Evolutionary conservation across 2,329 filamentous ascomycete species (phyloP), one percentile per base, ranked within the genome.

Genomic region (Pestalotiopsis fici): DNA sequence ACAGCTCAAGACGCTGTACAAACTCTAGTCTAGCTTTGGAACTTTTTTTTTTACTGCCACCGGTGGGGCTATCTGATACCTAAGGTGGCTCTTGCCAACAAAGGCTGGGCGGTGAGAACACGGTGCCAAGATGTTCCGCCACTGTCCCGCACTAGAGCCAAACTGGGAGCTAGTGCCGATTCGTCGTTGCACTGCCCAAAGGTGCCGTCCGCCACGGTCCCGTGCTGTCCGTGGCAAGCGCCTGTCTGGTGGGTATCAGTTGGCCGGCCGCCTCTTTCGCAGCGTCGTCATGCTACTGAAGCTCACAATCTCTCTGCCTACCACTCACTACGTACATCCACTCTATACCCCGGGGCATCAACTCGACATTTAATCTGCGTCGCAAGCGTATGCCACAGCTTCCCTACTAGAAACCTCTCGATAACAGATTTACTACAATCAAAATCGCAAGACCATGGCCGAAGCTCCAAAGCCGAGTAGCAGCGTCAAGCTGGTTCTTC

Each of bases 401-500:
- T n/a, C 18, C 21, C 23, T 18, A 28, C n/a, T 3, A 23, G n/a
- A 25, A 11, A 12, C 12, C 28, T 23, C 59, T 61, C n/a, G 3
- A 18, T 1, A 61, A 15, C 15, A 18, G 9, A 27, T 13, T 35
- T 50, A 21, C 35, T 6, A 63, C 13, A n/a, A 43, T 11, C 4
- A 28, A 25, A 65, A 59, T 61, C 35, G 68, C 69, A 73, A 73
- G 66, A 95, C 95, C 93, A 89, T 91, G 78, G 92, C 95, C 79
- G 85, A 87, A 78, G 86, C 90, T 75, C 92, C 94, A 69, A 99
- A 98, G 86, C 96, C 96, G 70, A 98, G 95, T 87, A 98, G 95
- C 90, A 99, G 96, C 85, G 96, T 99, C 81, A 99, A 99, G 91
- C 92, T 99, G 74, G 96, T 99, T 72, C 89, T 99, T 78, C 91